A percentile compares a stretch with the other conserved stretches of the same genome.
phyloP scores from a whole-genome alignment of 1,284 basidiomycete species.

The Dichomitus squalens region DNA sequence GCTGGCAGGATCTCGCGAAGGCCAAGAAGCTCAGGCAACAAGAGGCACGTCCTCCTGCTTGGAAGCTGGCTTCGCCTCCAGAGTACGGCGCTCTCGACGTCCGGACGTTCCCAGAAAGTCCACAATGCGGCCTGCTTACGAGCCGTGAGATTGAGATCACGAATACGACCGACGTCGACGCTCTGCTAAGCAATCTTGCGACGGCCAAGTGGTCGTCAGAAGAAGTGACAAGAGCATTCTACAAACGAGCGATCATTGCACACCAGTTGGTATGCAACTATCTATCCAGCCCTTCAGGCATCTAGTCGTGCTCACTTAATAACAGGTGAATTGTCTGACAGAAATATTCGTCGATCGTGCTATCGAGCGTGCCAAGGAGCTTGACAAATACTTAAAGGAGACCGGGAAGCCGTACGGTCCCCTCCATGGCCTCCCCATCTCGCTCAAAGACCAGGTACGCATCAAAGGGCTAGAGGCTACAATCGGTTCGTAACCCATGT shows the following conservation, averaged over 20 bases:
- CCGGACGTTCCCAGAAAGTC: constrained; percentile 37
- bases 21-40: constrained; percentile 47
- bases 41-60: constrained; percentile 49
- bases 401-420: constrained; percentile 48
- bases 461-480: constrained; percentile 61
- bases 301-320: background rate
- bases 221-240: constrained; percentile 56
- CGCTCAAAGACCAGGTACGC: constrained; percentile 60
- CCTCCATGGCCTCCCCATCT: constrained; percentile 56
- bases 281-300: background rate
- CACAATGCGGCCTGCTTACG: constrained; percentile 47
- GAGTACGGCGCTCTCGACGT: constrained; percentile 41
- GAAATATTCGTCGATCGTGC: constrained; percentile 53
- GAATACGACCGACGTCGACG: constrained; percentile 42
- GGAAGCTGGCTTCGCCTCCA: constrained; percentile 42
- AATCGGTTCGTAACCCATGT: constrained; percentile 45
- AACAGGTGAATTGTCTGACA: constrained; percentile 51
- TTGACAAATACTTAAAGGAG: constrained; percentile 45
- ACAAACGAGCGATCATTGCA: constrained; percentile 60
- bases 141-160: constrained; percentile 52
- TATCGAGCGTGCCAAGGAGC: constrained; percentile 43
- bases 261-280: constrained; percentile 59
- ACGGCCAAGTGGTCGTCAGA: constrained; percentile 44
- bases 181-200: constrained; percentile 43
- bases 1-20: constrained; percentile 46